Evolutionary conservation across 768 basidiomycete genomes (phyloP), one percentile per base, ranked within the genome.

Genomic region (Mycena maculata): DNA sequence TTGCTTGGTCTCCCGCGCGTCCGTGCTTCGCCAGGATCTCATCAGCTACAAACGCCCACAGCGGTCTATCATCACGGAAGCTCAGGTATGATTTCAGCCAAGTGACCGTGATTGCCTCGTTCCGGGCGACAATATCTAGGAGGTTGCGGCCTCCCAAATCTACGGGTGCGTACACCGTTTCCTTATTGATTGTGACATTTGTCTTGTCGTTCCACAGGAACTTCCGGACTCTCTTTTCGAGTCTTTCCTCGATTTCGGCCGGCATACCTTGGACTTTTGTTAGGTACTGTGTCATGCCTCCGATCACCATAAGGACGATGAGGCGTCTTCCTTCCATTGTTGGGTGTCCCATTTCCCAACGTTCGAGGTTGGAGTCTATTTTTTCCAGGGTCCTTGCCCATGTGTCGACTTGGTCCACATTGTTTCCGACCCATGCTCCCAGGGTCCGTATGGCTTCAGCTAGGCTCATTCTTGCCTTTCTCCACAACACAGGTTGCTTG

Each of bases 241-340:
- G 44, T 16, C 10, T 50, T 20, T 0, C 12, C 3, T 63, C 67
- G 0, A 75, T 57, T 0, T 38, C 12, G 6, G 39, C 48, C 0
- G 73, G 74, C 74, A 75, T 75, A 0, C 72, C 47, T 30, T 75
- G 71, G 10, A 71, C 74, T 18, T 60, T 53, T 0, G 74, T 59
- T 1, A 71, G 67, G 55, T 68, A 71, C 28, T 71, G 50, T n/a
- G 69, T 68, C 45, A 63, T 68, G 0, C 69, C 69, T 13, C 68
- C 70, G 0, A 74, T n/a, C 0, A 71, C 45, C 53, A 62, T 65
- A 23, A 57, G 42, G 3, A 62, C 30, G 8, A 73, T 58, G 0
- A 67, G 49, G 1, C 38, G 28, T 27, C 6, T n/a, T 1, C 70
- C 71, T n/a, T n/a, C n/a, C n/a, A n/a, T n/a, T n/a, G n/a, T n/a